Evolutionary conservation across 106 monocot genomes (phyloP), one percentile per base, ranked within the genome.

Genomic region (Apostasia ramifera): DNA sequence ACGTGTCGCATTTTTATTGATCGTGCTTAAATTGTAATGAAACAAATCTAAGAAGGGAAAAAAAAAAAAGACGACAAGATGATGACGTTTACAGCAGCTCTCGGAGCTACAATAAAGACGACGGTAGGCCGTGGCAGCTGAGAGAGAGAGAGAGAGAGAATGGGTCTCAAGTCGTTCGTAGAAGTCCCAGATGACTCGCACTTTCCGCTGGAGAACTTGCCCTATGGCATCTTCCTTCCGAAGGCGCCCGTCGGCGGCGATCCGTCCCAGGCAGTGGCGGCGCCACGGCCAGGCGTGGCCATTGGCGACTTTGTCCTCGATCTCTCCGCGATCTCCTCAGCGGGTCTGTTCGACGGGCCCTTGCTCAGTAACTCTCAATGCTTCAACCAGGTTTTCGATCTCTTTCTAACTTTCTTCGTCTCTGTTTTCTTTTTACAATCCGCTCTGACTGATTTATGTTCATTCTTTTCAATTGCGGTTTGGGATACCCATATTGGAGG

Each of bases 181-280:
- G 78, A 90, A 2, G 90, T 98, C 5, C 59, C 79, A 1, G 64
- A 58, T 47, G 90, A 78, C 5, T 98, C 98, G 3, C 98, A 93
- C 81, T 99, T 99, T 76, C 93, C 98, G 1, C 67, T 85, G 45
- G 87, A 99, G 73, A 99, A 99, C 83, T 85, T 99, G 44, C 93
- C 98, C 56, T 99, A 71, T 78, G 98, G 98, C 68, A 83, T 99
- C 49, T 99, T 90, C 93, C 85, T 83, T 13, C 86, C 75, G 37
- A 61, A 54, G 13, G 0, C 67, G 39, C 43, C 66, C 40, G 64
- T 26, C 40, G 57, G 51, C 53, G 66, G 14, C 49, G 43, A 11
- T n/a, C 49, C 78, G 53, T 5, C 42, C 1, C 49, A 49, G 2
- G 46, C 37, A 43, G 3, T 66, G 15, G 53, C 41, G 10, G 55